phyloP scores from a whole-genome alignment of 257 asterid genomes.

The Solanum etuberosum region DNA sequence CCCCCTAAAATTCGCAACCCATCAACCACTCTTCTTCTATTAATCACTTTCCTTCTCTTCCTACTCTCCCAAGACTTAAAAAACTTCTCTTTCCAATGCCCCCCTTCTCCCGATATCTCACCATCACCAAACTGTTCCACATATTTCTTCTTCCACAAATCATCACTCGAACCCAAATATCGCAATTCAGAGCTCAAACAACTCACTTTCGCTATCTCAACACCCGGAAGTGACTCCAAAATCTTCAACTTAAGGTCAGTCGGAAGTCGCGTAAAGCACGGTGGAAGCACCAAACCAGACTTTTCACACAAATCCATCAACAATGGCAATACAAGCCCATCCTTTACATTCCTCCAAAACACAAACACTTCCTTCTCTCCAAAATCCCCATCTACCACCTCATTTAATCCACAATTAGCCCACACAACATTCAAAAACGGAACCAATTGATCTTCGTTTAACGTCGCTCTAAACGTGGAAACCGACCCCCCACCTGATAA shows the following conservation, averaged over 20 bases:
- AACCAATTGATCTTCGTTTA: constrained; percentile 50
- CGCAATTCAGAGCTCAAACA: constrained; percentile 50
- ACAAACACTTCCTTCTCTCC: constrained; percentile 54
- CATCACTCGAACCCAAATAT: constrained; percentile 53
- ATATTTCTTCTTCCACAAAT: constrained; percentile 65
- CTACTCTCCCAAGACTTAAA: constrained; percentile 22
- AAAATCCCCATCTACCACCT: constrained; percentile 1
- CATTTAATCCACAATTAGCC: constrained; percentile 63
- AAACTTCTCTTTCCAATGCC: constrained; percentile 63
- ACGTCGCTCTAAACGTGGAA: constrained; percentile 15
- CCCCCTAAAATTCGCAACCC: not conserved
- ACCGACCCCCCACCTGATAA: constrained; percentile 15
- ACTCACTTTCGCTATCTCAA: constrained; percentile 49
- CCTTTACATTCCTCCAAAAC: constrained; percentile 75
- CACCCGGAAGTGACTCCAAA: constrained; percentile 58
- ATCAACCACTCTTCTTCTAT: not conserved
- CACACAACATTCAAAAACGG: constrained; percentile 66
- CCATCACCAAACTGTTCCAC: constrained; percentile 34
- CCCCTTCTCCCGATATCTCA: constrained; percentile 4
- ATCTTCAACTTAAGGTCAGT: constrained; percentile 68
- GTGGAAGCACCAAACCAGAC: constrained; percentile 57
- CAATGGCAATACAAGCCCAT: constrained; percentile 68
- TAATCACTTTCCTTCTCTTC: constrained; percentile 8
- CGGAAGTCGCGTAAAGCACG: constrained; percentile 69
- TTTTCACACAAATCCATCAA: constrained; percentile 69